Evolutionary conservation across 805 yeast genomes (phyloP), one percentile per base, ranked within the genome.

Genomic region (Zygosaccharomyces siamensis): DNA sequence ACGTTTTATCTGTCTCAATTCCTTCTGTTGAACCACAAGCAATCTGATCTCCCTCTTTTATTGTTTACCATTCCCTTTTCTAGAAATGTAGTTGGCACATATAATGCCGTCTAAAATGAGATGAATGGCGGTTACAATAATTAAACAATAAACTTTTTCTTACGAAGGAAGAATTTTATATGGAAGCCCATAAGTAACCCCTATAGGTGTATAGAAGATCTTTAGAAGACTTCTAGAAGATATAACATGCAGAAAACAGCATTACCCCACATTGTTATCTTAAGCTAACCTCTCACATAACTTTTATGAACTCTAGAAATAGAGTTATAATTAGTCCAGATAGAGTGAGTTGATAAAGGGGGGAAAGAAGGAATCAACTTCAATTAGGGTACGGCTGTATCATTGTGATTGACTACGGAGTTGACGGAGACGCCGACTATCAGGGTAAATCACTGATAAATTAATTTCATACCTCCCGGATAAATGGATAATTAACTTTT

Each of bases 1-100:
- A 30, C 14, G 16, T 30, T 41, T 30, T 41, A 30, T 18, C 20
- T 33, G 26, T 41, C 28, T 31, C 36, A 8, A 38, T 38, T 14
- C 20, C 26, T 39, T 26, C 44, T 20, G 28, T 41, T 28, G 44
- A 30, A 24, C 44, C 44, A 41, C 44, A 41, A 41, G 37, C 18
- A 21, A 30, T 28, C 26, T 30, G 37, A 30, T 41, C 36, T 30
- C 23, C 33, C 18, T 27, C 27, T 27, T 36, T 24, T 20, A 11
- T 30, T 41, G 36, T 41, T 41, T 41, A 41, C 44, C 36, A 18
- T 7, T 41, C 18, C 44, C 44, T 26, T 11, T 33, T 20, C 23
- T 1, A 36, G 44, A 18, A 30, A 30, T 18, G 27, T 11, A 7
- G 28, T 20, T 31, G 6, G 32, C 18, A 10, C 20, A 39, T 28